Evolutionary conservation across 2,329 filamentous ascomycete species (phyloP), one percentile per base, ranked within the genome.

Genomic region (Chaetomiaceae sp.): DNA sequence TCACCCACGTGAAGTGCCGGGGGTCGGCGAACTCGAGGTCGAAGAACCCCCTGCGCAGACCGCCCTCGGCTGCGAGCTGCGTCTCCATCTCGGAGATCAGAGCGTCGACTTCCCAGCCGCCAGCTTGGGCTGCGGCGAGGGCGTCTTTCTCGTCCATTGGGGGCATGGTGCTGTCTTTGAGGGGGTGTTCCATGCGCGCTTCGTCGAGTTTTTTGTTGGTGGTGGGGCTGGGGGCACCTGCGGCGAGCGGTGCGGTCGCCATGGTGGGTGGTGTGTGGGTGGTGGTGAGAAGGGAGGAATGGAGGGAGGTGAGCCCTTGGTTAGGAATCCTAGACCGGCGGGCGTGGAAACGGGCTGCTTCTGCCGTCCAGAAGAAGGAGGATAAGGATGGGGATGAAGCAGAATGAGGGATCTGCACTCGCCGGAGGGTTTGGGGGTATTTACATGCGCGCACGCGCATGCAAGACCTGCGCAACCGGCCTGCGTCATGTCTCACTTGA

Each of bases 11-110:
- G 37, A 46, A 46, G 44, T 46, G 15, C 11, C 20, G 19, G 3
- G 44, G 44, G 33, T 46, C 26, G 6, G 32, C 30, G 44, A 46
- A 46, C 37, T 46, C 44, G 32, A 41, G 32, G n/a, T 46, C 22
- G 11, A 46, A 32, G 6, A 41, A n/a, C 6, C 44, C 44, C 33
- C 41, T 41, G 36, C 38, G 37, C 32, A 41, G 20, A 17, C 44
- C 37, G 24, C 37, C 44, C n/a, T 32, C 20, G 1, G 44, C 44
- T 17, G 12, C 38, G 22, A 46, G 44, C 44, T 41, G 32, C 10
- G 37, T 11, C 26, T 46, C 44, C 37, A 46, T 36, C 17, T 41
- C 30, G 32, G 24, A 12, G 17, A 46, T 37, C 15, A 46, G 26
- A 3, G 44, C 44, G 38, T 46, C 44, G 17, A 46, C 38, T 11